Evolutionary conservation across 83 land plant species (phyloP), one percentile per base, ranked within the genome.

Genomic region (Diphasiastrum complanatum): DNA sequence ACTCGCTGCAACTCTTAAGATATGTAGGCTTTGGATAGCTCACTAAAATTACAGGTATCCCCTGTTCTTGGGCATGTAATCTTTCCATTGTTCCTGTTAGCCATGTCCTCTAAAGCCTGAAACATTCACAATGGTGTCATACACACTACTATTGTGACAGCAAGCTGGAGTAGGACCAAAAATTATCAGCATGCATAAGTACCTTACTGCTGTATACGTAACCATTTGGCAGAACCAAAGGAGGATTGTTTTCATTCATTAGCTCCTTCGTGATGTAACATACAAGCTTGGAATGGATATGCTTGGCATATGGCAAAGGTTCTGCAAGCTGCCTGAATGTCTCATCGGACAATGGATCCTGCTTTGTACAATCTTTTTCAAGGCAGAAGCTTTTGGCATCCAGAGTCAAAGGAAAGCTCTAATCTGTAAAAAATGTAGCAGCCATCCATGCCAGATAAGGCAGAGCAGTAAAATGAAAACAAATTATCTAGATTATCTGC

Each of bases 61-160:
- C 86, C 85, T 27, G 99, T 93, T 55, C 85, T 82, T 3, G 99
- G 99, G 60, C 99, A 93, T 8, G 85, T 93, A 40, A 93, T 74
- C 45, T 79, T 80, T 36, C 99, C 99, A 61, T 73, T 71, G 63
- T 82, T 89, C 41, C 75, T 67, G 63, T 41, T 71, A 1, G 95
- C 96, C 99, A 93, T 93, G 40, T 85, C 89, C 60, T 93, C 89
- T 47, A 93, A 70, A 61, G 99, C 96, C 99, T 93, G 92, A 62
- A 23, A 37, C 33, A 63, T 33, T 54, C 20, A 4, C 5, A 47
- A 63, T 8, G 22, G 27, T n/a, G n/a, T n/a, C n/a, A n/a, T n/a
- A n/a, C n/a, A n/a, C n/a, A n/a, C n/a, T n/a, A n/a, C n/a, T n/a
- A n/a, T n/a, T n/a, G n/a, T n/a, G n/a, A n/a, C n/a, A n/a, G n/a